These are phyloP conservation scores for Arabidopsis arenosa DNA, from an alignment of 345 rosid species.

Conservation along the genomic window DNA sequence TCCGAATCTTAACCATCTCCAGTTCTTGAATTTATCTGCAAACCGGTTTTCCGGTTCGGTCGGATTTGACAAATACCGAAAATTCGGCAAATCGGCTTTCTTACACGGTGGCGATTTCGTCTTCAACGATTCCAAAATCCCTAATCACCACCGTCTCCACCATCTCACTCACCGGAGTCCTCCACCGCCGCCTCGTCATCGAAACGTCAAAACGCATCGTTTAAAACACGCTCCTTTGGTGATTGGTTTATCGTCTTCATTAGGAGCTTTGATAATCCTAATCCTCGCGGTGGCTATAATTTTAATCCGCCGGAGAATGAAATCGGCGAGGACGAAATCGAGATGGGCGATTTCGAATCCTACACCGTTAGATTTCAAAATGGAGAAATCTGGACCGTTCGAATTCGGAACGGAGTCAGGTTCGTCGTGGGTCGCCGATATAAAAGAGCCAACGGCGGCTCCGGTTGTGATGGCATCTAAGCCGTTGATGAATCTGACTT, in stretches of 20 bases:
- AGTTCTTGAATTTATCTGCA: constrained; percentile 66
- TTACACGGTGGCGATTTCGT: constrained; percentile 55
- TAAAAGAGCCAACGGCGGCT: constrained; percentile 86
- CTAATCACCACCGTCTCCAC: constrained; percentile 34
- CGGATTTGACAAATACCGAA: constrained; percentile 44
- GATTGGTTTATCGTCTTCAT: constrained; percentile 52
- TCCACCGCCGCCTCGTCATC: constrained; percentile 5
- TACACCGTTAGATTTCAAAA: constrained; percentile 60
- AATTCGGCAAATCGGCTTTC: constrained; percentile 79
- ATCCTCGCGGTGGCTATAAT: constrained; percentile 36
- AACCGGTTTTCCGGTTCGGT: constrained; percentile 72
- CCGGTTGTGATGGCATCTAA: constrained; percentile 78
- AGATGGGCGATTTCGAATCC: constrained; percentile 95
- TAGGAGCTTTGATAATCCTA: constrained; percentile 49
- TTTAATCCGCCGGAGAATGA: constrained; percentile 48
- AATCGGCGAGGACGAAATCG: constrained; percentile 51
- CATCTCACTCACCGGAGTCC: constrained; percentile 30
- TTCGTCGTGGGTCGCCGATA: constrained; percentile 91
- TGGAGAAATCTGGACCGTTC: constrained; percentile 92
- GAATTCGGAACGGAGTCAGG: constrained; percentile 92
- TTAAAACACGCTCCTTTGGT: constrained; percentile 44
- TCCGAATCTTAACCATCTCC: constrained; percentile 58
- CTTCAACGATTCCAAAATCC: constrained; percentile 52
- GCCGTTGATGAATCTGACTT: constrained; percentile 87
- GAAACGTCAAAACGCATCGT: constrained; percentile 22